phyloP scores from a whole-genome alignment of 257 asterid genomes.

The Asclepias syriaca region DNA sequence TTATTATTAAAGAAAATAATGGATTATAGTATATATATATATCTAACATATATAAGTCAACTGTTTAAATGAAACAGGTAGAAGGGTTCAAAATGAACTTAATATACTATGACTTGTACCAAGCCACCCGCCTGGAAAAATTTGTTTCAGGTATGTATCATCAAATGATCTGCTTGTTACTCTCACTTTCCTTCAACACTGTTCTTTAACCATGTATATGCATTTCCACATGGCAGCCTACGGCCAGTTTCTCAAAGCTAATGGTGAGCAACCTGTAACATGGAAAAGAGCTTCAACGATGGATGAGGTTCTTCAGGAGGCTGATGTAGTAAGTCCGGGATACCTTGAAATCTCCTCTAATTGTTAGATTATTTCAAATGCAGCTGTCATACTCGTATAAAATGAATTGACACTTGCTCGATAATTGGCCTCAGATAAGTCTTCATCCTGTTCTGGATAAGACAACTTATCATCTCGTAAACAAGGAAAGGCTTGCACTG shows the following conservation, averaged over 20 bases:
- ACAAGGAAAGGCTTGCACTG: conserved; percentile 79
- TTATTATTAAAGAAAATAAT: neutral
- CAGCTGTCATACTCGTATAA: no score
- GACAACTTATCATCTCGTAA: conserved; percentile 90
- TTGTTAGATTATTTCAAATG: neutral
- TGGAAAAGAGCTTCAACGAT: conserved; percentile 87
- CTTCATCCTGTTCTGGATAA: conserved; percentile 91
- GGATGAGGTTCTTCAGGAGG: conserved; percentile 91
- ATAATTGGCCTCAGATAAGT: conserved; percentile 58
- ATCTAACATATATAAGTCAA: conserved; percentile 5
- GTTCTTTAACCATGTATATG: neutral
- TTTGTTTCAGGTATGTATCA: conserved; percentile 69
- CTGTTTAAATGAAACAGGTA: conserved; percentile 40
- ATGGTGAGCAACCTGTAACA: conserved; percentile 86
- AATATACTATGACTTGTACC: conserved; percentile 92
- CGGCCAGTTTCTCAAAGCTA: conserved; percentile 85
- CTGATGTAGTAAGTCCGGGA: conserved; percentile 57
- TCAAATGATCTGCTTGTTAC: neutral
- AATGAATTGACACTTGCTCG: neutral
- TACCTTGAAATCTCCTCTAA: neutral
- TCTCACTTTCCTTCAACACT: neutral
- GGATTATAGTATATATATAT: neutral
- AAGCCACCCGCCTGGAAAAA: conserved; percentile 89
- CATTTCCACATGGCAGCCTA: conserved; percentile 50
- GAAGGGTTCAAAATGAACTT: conserved; percentile 99